Evolutionary conservation across 768 basidiomycete genomes (phyloP), one percentile per base, ranked within the genome.

Genomic region (Suillus lakei): DNA sequence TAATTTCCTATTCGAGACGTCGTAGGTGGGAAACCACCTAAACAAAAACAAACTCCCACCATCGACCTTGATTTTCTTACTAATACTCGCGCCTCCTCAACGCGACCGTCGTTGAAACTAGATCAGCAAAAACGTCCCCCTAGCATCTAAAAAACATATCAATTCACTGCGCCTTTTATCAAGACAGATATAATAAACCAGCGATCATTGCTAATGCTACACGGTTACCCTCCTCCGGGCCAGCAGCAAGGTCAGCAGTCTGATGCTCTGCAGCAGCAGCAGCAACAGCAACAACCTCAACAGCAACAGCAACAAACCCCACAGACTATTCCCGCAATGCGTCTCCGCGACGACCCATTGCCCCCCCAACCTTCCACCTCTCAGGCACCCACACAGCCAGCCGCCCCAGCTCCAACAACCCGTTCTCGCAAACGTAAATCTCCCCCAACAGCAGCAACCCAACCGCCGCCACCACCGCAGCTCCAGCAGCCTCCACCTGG

Each of bases 341-440:
- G 89, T 70, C 83, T 91, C 46, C 84, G 86, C 71, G 89, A 90
- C 51, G 88, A 90, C 60, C 83, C 77, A 16, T 67, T 69, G 26
- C 66, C 73, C 3, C 21, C 67, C 0, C 69, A 68, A 38, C 34
- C 69, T 4, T 53, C 74, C 16, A 34, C 74, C 0, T 53, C 73
- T 21, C 74, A 67, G 28, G 23, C 38, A 23, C 30, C 66, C 21
- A n/a, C 66, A 61, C 60, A 48, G 43, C 48, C 60, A 21, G 39
- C 71, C 43, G 64, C n/a, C 7, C 67, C 18, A 34, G 39, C 68
- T 30, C 41, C 69, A 32, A 43, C 64, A 58, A 60, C 68, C 77
- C 62, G 81, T 79, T 54, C 79, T 38, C 84, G 90, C 64, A 93
- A 93, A 74, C 86, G 91, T 70, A 93, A 93, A 76, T 72, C 90